A percentile compares a stretch with the other conserved stretches of the same genome.
These are phyloP conservation scores for Tothia fuscella DNA, from an alignment of 2,329 filamentous ascomycete genomes.

Conservation along the genomic window DNA sequence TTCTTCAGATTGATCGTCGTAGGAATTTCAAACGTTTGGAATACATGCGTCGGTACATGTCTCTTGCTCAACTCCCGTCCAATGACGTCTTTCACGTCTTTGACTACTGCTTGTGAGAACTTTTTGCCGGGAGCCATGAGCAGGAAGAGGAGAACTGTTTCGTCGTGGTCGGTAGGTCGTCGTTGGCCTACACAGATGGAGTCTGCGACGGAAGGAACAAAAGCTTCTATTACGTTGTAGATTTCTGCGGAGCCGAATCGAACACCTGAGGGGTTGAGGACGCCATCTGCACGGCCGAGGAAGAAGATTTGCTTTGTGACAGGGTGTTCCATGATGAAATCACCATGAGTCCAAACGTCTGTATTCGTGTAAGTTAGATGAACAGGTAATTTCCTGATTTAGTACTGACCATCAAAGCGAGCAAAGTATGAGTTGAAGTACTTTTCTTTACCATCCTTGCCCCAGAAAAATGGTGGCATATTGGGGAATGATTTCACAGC, in stretches of 20 bases:
- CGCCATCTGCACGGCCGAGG: constrained; percentile 62
- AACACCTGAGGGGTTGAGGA: constrained; percentile 68
- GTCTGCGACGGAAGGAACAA: constrained; percentile 55
- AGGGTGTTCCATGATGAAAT: constrained; percentile 63
- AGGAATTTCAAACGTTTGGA: constrained; percentile 73
- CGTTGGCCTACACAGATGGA: constrained; percentile 73
- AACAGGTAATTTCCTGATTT: background rate
- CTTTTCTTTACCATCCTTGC: constrained; percentile 27
- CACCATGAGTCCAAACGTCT: constrained; percentile 70
- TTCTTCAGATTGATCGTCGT: constrained; percentile 78
- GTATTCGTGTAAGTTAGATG: background rate
- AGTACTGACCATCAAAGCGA: constrained; percentile 26
- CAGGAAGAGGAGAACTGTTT: constrained; percentile 48
- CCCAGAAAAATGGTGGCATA: constrained; percentile 47
- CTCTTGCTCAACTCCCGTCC: constrained; percentile 53
- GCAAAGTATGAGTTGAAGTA: constrained; percentile 36
- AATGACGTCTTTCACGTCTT: constrained; percentile 52
- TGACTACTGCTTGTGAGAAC: constrained; percentile 45
- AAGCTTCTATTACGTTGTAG: constrained; percentile 58
- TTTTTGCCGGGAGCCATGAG: constrained; percentile 45
- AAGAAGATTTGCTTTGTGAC: constrained; percentile 53
- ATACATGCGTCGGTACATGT: constrained; percentile 68
- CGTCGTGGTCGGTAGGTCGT: constrained; percentile 45
- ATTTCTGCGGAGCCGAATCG: constrained; percentile 73
- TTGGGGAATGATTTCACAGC: constrained; percentile 62